Base-by-base conservation (phyloP, 176 grass and related monocot species). In the Phoenix dactylifera region DNA sequence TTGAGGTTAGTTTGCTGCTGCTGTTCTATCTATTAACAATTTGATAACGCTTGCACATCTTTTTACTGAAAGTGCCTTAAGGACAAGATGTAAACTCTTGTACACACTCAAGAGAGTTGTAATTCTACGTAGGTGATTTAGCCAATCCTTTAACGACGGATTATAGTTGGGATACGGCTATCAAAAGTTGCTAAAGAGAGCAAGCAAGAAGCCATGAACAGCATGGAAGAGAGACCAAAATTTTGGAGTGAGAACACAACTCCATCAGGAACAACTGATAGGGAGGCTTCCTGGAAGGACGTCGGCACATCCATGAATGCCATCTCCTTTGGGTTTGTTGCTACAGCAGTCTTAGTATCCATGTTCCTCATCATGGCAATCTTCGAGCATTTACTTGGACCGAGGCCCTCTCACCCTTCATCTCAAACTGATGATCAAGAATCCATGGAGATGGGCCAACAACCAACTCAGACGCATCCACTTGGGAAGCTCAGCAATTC, bases 341-440 rank as follows among this genome's bases (percentile, higher is more conserved):
- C 65, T 6, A 68, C 65, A 18, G 65, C 51, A n/a, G 44, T 68
- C 52, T 14, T 68, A 7, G 52, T 68, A 23, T 54, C 64, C 5
- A 67, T 67, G 64, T 67, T 67, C 51, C 64, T 67, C 51, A 51
- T 67, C 25, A 67, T 67, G 64, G 64, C 64, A 51, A 67, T 67
- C 16, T 44, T 68, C 5, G 65, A 68, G 18, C 52, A 55, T 30
- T 22, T 68, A 9, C 15, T 68, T 12, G 52, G 50, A 39, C 25
- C 65, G 17, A 54, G 65, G 52, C 52, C 52, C 10, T 22, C 65
- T 10, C 18, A 54, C 51, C 28, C 16, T 15, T n/a, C 52, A 30
- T 22, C 65, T 44, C 51, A 10, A 16, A 23, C 22, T 18, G 10
- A 16, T 16, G 51, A 10, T 18, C 26, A 22, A 6, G 18, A 9